These are phyloP conservation scores for Barnettozyma populi DNA, from an alignment of 805 yeast species.

Conservation along the genomic window DNA sequence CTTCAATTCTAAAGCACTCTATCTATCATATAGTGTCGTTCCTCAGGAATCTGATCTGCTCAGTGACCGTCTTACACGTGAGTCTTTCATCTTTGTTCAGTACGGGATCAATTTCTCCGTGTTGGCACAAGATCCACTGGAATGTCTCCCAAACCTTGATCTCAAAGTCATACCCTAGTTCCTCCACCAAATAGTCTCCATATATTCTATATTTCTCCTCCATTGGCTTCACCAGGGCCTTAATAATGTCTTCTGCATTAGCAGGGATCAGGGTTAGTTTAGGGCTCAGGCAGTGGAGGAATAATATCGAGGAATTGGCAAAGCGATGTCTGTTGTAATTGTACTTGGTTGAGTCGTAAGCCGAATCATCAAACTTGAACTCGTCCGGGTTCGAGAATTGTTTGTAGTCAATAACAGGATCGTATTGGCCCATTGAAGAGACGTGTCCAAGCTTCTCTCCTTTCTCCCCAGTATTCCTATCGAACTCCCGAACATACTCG, in stretches of 20 bases:
- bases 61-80: background rate
- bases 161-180: constrained; percentile 27
- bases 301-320: too few species aligned
- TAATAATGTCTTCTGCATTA: constrained; percentile 10
- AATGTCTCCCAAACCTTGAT: constrained; percentile 23
- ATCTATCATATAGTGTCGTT: background rate
- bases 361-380: constrained; percentile 9
- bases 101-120: background rate
- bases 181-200: constrained; percentile 16
- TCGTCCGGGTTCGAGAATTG: constrained; percentile 15
- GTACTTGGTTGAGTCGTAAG: constrained; percentile 14
- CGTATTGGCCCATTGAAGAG: constrained; percentile 52
- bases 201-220: constrained; percentile 22
- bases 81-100: too few species aligned
- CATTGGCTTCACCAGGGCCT: constrained; percentile 14
- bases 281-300: too few species aligned
- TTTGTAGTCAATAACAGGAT: constrained; percentile 39
- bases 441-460: constrained; percentile 32
- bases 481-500: constrained; percentile 50
- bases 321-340: constrained; percentile 17
- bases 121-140: constrained; percentile 17
- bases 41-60: background rate
- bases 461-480: constrained; percentile 21
- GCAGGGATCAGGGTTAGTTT: too few species aligned
- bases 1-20: too few species aligned